These are phyloP conservation scores for Crithidia fasciculata DNA, from an alignment of 208 protist species.

Conservation along the genomic window DNA sequence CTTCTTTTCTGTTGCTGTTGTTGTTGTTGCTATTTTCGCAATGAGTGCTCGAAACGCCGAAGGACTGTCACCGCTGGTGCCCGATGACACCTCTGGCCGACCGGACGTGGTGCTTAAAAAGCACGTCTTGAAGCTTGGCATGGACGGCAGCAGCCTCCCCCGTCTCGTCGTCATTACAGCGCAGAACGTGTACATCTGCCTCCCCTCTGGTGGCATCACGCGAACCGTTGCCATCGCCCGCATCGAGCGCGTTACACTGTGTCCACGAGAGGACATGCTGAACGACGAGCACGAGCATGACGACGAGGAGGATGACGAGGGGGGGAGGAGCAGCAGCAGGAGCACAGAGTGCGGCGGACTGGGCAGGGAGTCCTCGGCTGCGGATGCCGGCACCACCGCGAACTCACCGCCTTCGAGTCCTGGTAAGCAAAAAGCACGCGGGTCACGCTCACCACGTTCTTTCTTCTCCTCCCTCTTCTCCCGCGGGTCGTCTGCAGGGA, in stretches of 20 bases:
- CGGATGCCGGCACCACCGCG: neutral
- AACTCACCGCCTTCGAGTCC: neutral
- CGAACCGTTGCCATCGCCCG: constrained; percentile 39
- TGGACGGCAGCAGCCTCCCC: constrained; percentile 48
- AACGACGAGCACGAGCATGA: constrained; percentile 10
- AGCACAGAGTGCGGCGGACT: neutral
- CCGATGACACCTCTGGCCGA: neutral
- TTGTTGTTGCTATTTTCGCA: neutral
- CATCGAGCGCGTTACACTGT: constrained; percentile 39
- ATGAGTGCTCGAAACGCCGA: neutral
- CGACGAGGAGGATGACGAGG: neutral
- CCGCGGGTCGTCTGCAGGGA: neutral
- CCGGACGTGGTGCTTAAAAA: constrained; percentile 25
- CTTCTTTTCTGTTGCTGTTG: neutral
- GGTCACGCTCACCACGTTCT: constrained; percentile 1
- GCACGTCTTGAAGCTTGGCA: constrained; percentile 52
- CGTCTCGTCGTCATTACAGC: constrained; percentile 44
- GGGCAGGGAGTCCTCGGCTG: too few relatives aligned
- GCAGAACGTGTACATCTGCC: constrained; percentile 46
- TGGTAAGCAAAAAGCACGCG: neutral
- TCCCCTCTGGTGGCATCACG: constrained; percentile 52
- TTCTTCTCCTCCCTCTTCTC: constrained; percentile 20
- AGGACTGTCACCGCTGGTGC: neutral
- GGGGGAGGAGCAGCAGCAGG: neutral
- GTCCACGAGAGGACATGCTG: constrained; percentile 17